Conservation (phyloP, 2,329 filamentous ascomycete genomes). For the Dryadomyces sulphureus region DNA sequence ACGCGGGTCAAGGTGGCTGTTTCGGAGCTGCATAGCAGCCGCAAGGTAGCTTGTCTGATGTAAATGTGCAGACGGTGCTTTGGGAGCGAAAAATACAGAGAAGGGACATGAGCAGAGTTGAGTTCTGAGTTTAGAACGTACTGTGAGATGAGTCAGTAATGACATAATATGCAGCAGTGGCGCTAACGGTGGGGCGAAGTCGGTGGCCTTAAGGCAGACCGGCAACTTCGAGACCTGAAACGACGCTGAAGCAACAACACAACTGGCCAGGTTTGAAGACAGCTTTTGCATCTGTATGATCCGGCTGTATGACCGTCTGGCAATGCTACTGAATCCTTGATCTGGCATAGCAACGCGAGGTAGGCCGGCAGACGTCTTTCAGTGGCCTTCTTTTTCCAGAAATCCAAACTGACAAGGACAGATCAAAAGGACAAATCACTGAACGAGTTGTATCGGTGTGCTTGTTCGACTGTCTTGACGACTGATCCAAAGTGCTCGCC, state of each 20-base stretch:
- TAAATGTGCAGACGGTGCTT: slow-evolving; percentile 15
- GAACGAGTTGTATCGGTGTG: not conserved
- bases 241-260: slow-evolving; percentile 1
- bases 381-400: not conserved
- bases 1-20: slow-evolving; percentile 49
- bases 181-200: not conserved
- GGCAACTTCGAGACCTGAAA: not conserved
- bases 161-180: not conserved
- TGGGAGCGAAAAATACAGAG: not conserved
- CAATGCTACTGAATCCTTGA: no score
- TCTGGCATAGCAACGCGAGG: no score
- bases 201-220: not conserved
- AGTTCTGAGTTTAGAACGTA: no score
- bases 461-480: no score
- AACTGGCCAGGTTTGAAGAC: not conserved
- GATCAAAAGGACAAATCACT: not conserved
- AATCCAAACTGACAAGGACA: not conserved
- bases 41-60: slow-evolving; percentile 58
- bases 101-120: not conserved
- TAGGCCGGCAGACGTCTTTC: not conserved
- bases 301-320: no score
- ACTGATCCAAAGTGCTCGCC: no score
- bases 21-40: slow-evolving; percentile 54
- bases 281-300: not conserved
- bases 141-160: not conserved